These are phyloP conservation scores for Ensete glaucum DNA, from an alignment of 176 grass and related monocot genomes.

Conservation along the genomic window DNA sequence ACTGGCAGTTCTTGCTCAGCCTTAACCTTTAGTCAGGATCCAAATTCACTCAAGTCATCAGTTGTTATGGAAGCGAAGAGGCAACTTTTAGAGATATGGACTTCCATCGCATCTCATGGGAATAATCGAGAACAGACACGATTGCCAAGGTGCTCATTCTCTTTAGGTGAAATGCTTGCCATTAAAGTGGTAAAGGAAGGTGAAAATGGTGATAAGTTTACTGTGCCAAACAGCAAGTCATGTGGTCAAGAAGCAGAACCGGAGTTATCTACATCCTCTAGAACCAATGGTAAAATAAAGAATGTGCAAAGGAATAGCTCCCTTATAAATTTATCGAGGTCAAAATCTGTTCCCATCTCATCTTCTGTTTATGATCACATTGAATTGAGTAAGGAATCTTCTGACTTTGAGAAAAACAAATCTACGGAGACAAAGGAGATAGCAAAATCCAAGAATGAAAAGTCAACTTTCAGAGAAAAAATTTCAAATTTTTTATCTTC, in stretches of 20 bases:
- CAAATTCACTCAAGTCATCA: slow-evolving; percentile 62
- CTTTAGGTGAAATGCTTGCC: slow-evolving; percentile 87
- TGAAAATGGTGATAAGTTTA: neutral
- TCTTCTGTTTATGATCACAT: slow-evolving; percentile 50
- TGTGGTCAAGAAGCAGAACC: slow-evolving; percentile 25
- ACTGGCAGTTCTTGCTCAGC: slow-evolving; percentile 44
- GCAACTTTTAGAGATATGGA: slow-evolving; percentile 71
- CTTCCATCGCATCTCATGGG: slow-evolving; percentile 46
- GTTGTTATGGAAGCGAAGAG: slow-evolving; percentile 81
- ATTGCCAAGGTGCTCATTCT: slow-evolving; percentile 65
- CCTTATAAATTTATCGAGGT: slow-evolving; percentile 48
- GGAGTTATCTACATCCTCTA: slow-evolving; percentile 21
- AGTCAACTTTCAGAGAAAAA: slow-evolving; percentile 66
- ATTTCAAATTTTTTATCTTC: slow-evolving; percentile 87
- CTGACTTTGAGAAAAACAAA: slow-evolving; percentile 34
- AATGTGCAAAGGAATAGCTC: slow-evolving; percentile 27
- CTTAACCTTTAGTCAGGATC: slow-evolving; percentile 44
- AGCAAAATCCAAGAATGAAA: slow-evolving; percentile 47
- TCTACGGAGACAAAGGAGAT: slow-evolving; percentile 11
- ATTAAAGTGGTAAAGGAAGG: slow-evolving; percentile 46
- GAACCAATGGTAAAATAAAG: slow-evolving; percentile 17
- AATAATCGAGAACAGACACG: slow-evolving; percentile 36
- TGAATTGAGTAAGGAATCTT: slow-evolving; percentile 13
- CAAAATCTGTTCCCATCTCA: slow-evolving; percentile 68
- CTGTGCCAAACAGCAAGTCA: neutral